Evolutionary conservation across 108 stramenopile genomes (phyloP).

Genomic region (Chaetoceros muelleri): DNA sequence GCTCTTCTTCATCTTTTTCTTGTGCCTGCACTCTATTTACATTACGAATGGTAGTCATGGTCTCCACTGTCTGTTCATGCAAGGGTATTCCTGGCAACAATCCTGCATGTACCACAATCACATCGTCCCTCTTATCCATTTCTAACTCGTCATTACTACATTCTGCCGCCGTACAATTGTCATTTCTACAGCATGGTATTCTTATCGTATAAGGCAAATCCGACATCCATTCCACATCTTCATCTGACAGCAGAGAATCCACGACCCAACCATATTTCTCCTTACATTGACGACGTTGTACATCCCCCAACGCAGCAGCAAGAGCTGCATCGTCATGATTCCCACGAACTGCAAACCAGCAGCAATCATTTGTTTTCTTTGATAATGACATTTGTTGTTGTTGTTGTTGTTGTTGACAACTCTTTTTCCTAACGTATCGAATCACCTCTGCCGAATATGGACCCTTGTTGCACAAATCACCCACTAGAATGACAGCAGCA

Average conservation of each 20-base stretch:
- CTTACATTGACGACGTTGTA: slow-evolving; percentile 17
- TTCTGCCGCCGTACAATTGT: slow-evolving; percentile 6
- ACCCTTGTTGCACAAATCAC: slow-evolving; percentile 90
- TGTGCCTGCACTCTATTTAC: slow-evolving; percentile 1
- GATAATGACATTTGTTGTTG: too few species aligned
- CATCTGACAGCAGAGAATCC: slow-evolving; percentile 29
- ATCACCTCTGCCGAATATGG: slow-evolving; percentile 65
- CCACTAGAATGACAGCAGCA: slow-evolving; percentile 63
- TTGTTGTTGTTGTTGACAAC: too few species aligned
- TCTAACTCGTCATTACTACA: not conserved
- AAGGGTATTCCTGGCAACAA: slow-evolving; percentile 30
- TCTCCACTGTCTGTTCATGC: slow-evolving; percentile 24
- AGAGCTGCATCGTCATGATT: slow-evolving; percentile 85
- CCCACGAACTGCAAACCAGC: slow-evolving; percentile 65
- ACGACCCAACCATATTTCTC: slow-evolving; percentile 41
- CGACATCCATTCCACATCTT: slow-evolving; percentile 58
- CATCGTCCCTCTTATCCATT: slow-evolving; percentile 11
- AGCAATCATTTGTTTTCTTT: not conserved
- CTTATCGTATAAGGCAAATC: slow-evolving; percentile 62
- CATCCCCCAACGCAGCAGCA: slow-evolving; percentile 54
- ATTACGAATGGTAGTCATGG: slow-evolving; percentile 50
- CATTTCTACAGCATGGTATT: slow-evolving; percentile 35
- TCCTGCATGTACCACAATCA: slow-evolving; percentile 63
- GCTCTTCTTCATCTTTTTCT: slow-evolving; percentile 1
- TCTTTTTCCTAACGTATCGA: slow-evolving; percentile 33